Base-by-base conservation (phyloP, 2,329 filamentous ascomycete species). In the Tolypocladium nubicola region DNA sequence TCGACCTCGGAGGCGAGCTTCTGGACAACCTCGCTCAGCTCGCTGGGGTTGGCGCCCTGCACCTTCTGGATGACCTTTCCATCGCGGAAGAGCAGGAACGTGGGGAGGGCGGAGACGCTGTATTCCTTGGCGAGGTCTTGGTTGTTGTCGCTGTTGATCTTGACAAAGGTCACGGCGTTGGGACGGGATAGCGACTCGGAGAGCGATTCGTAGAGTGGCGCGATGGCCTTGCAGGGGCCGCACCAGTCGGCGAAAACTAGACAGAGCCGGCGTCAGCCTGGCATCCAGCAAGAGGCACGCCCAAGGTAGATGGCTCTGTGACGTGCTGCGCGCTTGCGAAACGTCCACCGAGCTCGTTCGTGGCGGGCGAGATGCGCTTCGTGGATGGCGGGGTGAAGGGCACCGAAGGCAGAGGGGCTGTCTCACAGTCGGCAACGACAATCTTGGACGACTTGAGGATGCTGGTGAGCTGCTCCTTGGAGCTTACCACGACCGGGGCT, bases 161-260 rank as follows among this genome's bases (percentile, higher is more conserved):
- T 96, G 70, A 85, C 84, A 71, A 97, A 97, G 39, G 86, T 89
- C 65, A 96, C 86, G 62, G 81, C 77, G 64, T 86, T 84, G 19
- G 87, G 82, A 55, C 85, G 82, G 21, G 89, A 88, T 52, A 96
- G 80, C 60, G 85, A 80, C 50, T 74, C 70, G 38, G 91, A 85
- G 53, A 97, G 82, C 69, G 86, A 77, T 67, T 94, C 89, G 76
- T 90, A 97, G 61, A 91, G 73, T 21, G 92, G 90, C 7, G 88
- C 88, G 63, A 97, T 91, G 62, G 83, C 79, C 66, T 90, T 88
- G 81, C 91, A 96, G 67, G 90, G 88, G 39, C 78, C 86, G 68
- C 89, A 96, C 86, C 88, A 94, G 67, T 90, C 86, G 66, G 91
- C 90, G 67, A 89, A 93, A 79, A 97, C 90, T 96, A 64, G 63